Evolutionary conservation across 1,284 basidiomycete genomes (phyloP), one percentile per base, ranked within the genome.

Genomic region (Ceratobasidium sp.): DNA sequence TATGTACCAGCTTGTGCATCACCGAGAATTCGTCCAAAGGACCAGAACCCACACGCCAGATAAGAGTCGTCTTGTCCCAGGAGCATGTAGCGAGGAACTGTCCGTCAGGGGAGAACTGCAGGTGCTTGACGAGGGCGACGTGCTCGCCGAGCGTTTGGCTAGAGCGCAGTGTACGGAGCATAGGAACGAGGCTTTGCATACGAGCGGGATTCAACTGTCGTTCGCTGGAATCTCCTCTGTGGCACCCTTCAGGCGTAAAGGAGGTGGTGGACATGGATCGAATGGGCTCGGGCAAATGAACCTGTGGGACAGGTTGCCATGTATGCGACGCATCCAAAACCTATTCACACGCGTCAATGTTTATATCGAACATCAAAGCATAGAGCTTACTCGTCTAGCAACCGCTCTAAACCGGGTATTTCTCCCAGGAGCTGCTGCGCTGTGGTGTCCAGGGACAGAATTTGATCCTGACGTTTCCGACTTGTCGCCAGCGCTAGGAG

Each of bases 71-170:
- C 57, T 50, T 49, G 35, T 71, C 67, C 67, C 67, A 59, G 23
- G 55, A 59, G 18, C 67, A 71, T 1, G 55, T 71, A 0, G 55
- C 67, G 43, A 71, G 44, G 32, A 59, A 59, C 44, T 71, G 43
- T 7, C 67, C 67, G 30, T 71, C 44, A 55, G 67, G 67, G n/a
- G 67, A 71, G 46, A 71, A 71, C 57, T 71, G 67, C 18, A 71
- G 50, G 23, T 71, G 67, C 26, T 59, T 71, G 30, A 71, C 67
- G 26, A 59, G 41, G 9, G 55, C 67, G 9, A 50, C 55, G 21
- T 71, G 67, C 23, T 49, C 44, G 30, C 21, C 32, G 43, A 59
- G 55, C 46, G 38, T 38, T 30, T 59, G 67, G 23, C 44, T 59
- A 13, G 13, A 23, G 8, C 44, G 67, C n/a, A 71, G 46, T 21